Evolutionary conservation across 306 rosid species (phyloP), one percentile per base, ranked within the genome.

Genomic region (Pyrus bretschneideri): DNA sequence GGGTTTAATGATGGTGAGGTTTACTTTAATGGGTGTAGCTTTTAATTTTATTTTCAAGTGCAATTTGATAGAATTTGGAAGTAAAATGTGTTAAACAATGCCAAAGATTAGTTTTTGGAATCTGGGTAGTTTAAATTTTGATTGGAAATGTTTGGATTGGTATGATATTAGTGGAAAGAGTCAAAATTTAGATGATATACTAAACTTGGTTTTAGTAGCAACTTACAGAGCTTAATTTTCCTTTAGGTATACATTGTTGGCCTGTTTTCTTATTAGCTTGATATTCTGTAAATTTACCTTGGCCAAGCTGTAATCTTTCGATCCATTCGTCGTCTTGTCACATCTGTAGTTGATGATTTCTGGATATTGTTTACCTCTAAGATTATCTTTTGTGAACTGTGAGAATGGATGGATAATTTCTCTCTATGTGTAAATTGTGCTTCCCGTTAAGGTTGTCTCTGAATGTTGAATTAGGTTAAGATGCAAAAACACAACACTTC

Each of bases 401-500:
- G 25, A 51, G 69, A 70, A 60, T 69, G 76, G 14, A 23, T 60
- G 49, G 14, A 25, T 11, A 27, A 35, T 35, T 77, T 18, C n/a
- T 27, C 27, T 10, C 21, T 52, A 15, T 30, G 25, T 35, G 45
- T 51, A 27, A 23, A 19, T 70, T 57, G 12, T 44, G 9, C 19
- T 74, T 44, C 3, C 59, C 5, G 22, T 42, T 55, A 15, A 12
- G 5, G 14, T 73, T 49, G 25, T 44, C 54, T n/a, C 33, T 49
- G 23, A 5, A 11, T 72, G 15, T 15, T 17, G 21, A 44, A 4
- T 30, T 69, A 95, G 98, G 98, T 92, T 85, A 92, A 84, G 90
- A 84, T 95, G 87, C 97, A 95, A 83, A 94, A 85, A 67, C 95
- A 91, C 87, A 94, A 92, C 72, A 80, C 95, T 3, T 91, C 86